Evolutionary conservation across 2,329 filamentous ascomycete genomes (phyloP).

Genomic region (Alternaria infectoria): DNA sequence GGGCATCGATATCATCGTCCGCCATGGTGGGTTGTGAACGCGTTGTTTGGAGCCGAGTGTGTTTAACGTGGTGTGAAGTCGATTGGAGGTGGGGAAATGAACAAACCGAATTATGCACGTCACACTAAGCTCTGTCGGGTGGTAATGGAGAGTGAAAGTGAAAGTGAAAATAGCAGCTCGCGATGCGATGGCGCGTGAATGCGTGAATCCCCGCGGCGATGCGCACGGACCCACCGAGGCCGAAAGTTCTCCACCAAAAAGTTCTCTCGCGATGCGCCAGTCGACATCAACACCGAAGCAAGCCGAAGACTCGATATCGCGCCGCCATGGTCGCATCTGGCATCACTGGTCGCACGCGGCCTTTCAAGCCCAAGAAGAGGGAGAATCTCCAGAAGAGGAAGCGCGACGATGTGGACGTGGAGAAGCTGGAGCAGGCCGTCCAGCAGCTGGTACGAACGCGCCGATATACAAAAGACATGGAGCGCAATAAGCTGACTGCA

Average conservation of each 20-base stretch:
- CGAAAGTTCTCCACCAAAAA: constrained; percentile 30
- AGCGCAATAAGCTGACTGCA: neutral
- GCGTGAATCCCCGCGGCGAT: constrained; percentile 27
- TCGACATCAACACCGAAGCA: constrained; percentile 1
- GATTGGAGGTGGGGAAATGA: neutral
- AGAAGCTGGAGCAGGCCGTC: constrained; percentile 54
- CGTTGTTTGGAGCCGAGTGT: neutral
- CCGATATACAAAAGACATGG: neutral
- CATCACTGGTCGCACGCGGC: constrained; percentile 52
- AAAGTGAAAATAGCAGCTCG: neutral
- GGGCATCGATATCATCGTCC: constrained; percentile 66
- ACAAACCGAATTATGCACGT: neutral
- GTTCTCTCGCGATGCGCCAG: constrained; percentile 27
- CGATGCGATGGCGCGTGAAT: constrained; percentile 1
- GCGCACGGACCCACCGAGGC: constrained; percentile 23
- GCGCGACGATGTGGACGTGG: constrained; percentile 58
- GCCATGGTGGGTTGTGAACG: constrained; percentile 48
- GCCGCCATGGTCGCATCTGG: constrained; percentile 38
- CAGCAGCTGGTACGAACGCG: constrained; percentile 45
- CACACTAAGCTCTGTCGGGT: neutral
- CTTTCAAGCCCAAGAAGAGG: constrained; percentile 64
- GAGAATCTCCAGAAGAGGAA: constrained; percentile 60
- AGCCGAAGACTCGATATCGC: constrained; percentile 8
- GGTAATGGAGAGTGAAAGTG: neutral
- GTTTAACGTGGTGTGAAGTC: neutral